A percentile compares a stretch with the other conserved stretches of the same genome.
Conservation (phyloP, 139 green algal genomes). For the Mychonastes homosphaera region DNA sequence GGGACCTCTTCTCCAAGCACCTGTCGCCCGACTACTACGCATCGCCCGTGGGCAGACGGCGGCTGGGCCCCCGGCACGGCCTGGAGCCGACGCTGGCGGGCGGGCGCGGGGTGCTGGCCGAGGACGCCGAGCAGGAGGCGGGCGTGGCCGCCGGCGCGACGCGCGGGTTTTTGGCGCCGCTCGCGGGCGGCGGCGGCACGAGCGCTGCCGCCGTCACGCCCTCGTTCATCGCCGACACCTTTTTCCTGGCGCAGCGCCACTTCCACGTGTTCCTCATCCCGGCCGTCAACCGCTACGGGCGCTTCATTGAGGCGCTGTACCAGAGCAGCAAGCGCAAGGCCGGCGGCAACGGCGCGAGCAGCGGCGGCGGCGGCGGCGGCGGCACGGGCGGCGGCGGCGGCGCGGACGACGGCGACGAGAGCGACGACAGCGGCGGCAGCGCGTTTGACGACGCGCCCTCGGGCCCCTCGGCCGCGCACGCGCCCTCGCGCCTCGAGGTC, state of each 20-base stretch:
- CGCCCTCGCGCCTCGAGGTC: no score
- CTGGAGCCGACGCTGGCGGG: slow-evolving; percentile 17
- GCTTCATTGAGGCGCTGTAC: no score
- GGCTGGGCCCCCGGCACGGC: slow-evolving; percentile 16
- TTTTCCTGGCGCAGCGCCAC: slow-evolving; percentile 53
- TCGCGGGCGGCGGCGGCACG: background rate
- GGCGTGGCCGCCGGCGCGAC: background rate
- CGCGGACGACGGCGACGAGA: no score
- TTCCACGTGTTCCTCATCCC: slow-evolving; percentile 45
- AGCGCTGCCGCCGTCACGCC: slow-evolving; percentile 18
- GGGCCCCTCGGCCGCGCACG: no score
- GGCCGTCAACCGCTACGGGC: slow-evolving; percentile 22
- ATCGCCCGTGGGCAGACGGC: no score
- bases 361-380: no score
- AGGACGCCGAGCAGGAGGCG: slow-evolving; percentile 1
- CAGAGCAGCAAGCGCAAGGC: no score
- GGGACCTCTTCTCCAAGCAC: slow-evolving; percentile 30
- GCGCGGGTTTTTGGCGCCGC: background rate
- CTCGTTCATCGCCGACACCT: slow-evolving; percentile 61
- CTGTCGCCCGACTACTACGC: slow-evolving; percentile 31
- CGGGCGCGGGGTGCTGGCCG: background rate
- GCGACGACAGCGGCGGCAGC: no score
- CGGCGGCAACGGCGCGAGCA: no score
- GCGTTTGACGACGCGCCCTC: no score
- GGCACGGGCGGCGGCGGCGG: no score